phyloP scores from a whole-genome alignment of 345 rosid species.

The Eucalyptus pauciflora region DNA sequence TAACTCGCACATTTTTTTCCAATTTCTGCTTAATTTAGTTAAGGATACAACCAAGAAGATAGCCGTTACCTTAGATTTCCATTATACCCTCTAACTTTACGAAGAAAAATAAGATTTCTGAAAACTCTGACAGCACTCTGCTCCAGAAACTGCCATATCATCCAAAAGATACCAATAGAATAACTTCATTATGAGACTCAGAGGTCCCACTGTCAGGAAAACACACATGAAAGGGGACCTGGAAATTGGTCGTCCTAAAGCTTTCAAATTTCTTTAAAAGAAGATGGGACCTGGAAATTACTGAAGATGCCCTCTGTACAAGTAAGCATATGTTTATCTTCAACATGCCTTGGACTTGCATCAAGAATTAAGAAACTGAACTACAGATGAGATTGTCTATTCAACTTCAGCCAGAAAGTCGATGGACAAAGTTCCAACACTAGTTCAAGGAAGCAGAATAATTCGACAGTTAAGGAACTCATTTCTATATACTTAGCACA shows the following conservation, averaged over 20 bases:
- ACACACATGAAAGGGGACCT: background rate
- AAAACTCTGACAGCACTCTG: background rate
- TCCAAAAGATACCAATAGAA: background rate
- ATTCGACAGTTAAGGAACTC: background rate
- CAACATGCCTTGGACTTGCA: background rate
- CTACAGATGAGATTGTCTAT: background rate
- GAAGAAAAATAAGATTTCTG: background rate
- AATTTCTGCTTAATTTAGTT: background rate
- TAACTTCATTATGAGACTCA: background rate
- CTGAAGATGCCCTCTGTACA: background rate
- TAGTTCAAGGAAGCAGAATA: background rate
- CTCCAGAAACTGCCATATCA: background rate
- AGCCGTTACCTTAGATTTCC: background rate
- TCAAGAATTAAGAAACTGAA: background rate
- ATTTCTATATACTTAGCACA: background rate
- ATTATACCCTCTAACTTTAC: background rate
- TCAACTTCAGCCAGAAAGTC: background rate
- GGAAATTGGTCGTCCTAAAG: background rate
- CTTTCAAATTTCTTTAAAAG: background rate
- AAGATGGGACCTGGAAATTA: background rate
- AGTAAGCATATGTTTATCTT: background rate
- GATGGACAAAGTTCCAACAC: background rate
- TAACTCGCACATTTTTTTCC: background rate
- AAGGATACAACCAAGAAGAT: background rate
- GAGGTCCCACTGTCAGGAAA: background rate